A percentile compares a stretch with the other conserved stretches of the same genome.
Evolutionary conservation across 2,329 filamentous ascomycete genomes (phyloP).

Genomic region (Exophiala spinifera): DNA sequence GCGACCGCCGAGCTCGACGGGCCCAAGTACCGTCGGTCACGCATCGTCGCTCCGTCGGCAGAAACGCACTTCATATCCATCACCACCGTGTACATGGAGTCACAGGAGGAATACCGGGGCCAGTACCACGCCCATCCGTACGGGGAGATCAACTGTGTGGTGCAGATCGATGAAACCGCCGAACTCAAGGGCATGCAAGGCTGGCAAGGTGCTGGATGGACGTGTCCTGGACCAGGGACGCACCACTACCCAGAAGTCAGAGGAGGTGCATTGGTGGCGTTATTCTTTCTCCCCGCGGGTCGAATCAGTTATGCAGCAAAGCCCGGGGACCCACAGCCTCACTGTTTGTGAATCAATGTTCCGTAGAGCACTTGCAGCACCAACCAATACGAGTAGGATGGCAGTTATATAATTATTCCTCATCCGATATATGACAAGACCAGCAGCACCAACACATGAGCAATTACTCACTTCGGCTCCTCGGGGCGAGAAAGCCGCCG

Average conservation of each 20-base stretch:
- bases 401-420: too few species aligned
- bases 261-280: conserved; percentile 49
- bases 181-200: conserved; percentile 47
- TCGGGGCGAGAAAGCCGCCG: too few species aligned
- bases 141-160: conserved; percentile 56
- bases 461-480: too few species aligned
- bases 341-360: background rate
- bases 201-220: conserved; percentile 58
- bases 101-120: conserved; percentile 47
- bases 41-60: conserved; percentile 46
- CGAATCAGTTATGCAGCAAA: conserved; percentile 40
- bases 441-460: too few species aligned
- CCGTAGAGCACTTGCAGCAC: too few species aligned
- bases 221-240: conserved; percentile 52
- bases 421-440: too few species aligned
- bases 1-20: conserved; percentile 46
- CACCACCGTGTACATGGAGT: conserved; percentile 59
- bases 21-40: conserved; percentile 47
- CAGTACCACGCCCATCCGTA: conserved; percentile 56
- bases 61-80: conserved; percentile 54
- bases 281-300: conserved; percentile 57
- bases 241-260: conserved; percentile 57
- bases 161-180: conserved; percentile 49
- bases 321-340: conserved; percentile 23
- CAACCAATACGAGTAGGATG: too few species aligned